Base-by-base conservation (phyloP, 176 grass and related monocot species). In the Zizania latifolia region DNA sequence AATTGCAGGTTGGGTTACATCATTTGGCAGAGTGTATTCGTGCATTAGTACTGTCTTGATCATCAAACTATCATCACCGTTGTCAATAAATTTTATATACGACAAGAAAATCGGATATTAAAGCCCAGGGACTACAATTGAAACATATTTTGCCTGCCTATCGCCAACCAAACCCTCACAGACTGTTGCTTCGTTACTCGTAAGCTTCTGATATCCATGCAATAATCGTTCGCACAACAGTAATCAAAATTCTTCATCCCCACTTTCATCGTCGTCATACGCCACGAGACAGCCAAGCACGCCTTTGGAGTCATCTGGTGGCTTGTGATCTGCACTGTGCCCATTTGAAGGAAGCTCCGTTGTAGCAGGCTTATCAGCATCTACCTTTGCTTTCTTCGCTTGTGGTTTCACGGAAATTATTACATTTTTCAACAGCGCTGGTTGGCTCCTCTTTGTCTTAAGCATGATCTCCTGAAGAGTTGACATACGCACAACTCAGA, bases 331-430 rank as follows among this genome's bases (percentile, higher is more conserved):
- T 29, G 30, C n/a, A 19, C n/a, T 48, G 15, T 70, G 41, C 58
- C 56, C 81, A 60, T 94, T 82, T 2, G 54, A 73, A 56, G 82
- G 26, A 1, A 22, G 13, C 33, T 65, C 67, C 81, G 70, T 54
- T 2, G 73, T 58, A 50, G 68, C 23, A 39, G 58, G 71, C 27
- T 74, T 83, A 53, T 71, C 35, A 4, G 7, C 12, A 1, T 78
- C 86, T 10, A 71, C 66, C 80, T 86, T 92, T 53, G 95, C 79
- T 83, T 88, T 99, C 84, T 99, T 99, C 13, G 82, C 84, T 82
- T 94, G 95, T 1, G 89, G 84, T 86, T 94, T 99, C 57, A 92
- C 89, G 16, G 90, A 88, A 82, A 99, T 94, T 66, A 88, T 84
- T 67, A 99, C 10, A 35, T 92, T 92, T 44, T 81, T 83, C 55